phyloP scores from a whole-genome alignment of 805 yeast species.

The Maudiozyma pseudohumilis region DNA sequence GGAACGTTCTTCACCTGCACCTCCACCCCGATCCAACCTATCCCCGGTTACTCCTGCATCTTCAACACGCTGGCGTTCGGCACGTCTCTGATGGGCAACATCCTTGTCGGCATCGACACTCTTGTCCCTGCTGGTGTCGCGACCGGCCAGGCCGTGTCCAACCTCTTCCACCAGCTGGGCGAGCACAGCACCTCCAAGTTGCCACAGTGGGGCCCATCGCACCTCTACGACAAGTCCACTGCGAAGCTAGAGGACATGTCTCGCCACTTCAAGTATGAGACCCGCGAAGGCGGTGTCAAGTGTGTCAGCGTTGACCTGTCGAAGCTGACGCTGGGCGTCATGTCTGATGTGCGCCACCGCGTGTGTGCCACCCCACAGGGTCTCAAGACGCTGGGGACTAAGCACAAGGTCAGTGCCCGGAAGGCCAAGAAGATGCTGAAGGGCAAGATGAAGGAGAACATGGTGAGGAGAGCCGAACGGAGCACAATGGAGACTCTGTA shows the following conservation, averaged over 20 bases:
- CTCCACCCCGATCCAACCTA: not conserved
- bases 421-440: too few relatives aligned
- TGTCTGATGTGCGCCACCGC: not conserved
- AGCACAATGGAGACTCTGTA: too few relatives aligned
- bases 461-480: too few relatives aligned
- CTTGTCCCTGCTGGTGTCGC: not conserved
- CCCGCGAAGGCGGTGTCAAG: not conserved
- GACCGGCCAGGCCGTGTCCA: not conserved
- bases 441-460: too few relatives aligned
- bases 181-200: not conserved
- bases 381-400: too few relatives aligned
- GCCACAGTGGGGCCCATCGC: not conserved
- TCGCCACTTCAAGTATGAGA: not conserved
- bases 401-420: too few relatives aligned
- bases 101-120: not conserved
- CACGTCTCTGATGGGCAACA: not conserved
- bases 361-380: not conserved
- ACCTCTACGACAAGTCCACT: not conserved
- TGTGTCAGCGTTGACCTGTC: not conserved
- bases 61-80: not conserved
- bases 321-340: not conserved
- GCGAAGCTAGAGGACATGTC: not conserved
- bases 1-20: slow-evolving; percentile 1
- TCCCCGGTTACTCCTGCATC: not conserved
- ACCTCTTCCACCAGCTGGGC: not conserved